Base-by-base conservation (phyloP, 345 rosid species). In the Acer negundo region DNA sequence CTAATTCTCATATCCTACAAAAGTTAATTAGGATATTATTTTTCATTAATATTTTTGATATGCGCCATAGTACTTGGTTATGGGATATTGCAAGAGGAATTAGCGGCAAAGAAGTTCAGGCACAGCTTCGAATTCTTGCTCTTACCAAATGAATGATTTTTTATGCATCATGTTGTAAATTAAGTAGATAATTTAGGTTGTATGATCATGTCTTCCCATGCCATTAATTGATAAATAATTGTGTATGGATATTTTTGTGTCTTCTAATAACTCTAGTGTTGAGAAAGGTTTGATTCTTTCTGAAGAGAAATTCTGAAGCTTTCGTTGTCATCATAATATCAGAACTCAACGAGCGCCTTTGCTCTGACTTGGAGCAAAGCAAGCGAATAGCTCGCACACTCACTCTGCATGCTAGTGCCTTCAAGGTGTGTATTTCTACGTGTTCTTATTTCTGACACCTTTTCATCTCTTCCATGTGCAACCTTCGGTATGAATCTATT, bases 61-160 rank as follows among this genome's bases (percentile, higher is more conserved):
- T 79, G 75, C 75, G 64, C 59, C 80, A 31, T 79, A 92, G 98
- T 69, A 85, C 94, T 64, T 96, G 99, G 99, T 84, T 96, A 83
- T 96, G 97, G 95, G 92, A 90, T 82, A 90, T 87, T 73, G 93
- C 98, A 17, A 88, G 99, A 89, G 97, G 98, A 82, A 89, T 94
- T 56, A 85, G 79, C 76, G 99, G 98, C 63, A 98, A 94, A 80
- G 98, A 90, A 88, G 98, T 96, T 79, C 93, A 92, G 83, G 97
- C 88, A 62, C 98, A 97, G 73, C 95, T 96, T 87, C 97, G 97
- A 79, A 17, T 69, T 79, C 49, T 78, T 72, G 26, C 73, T 38
- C 61, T 61, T 53, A 28, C 28, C 70, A 20, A 15, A 77, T 72
- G 67, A 62, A 73, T 74, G 19, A 69, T 22, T 77, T 58, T 40